These are phyloP conservation scores for Mycena vitilis DNA, from an alignment of 768 basidiomycete genomes.

Conservation along the genomic window DNA sequence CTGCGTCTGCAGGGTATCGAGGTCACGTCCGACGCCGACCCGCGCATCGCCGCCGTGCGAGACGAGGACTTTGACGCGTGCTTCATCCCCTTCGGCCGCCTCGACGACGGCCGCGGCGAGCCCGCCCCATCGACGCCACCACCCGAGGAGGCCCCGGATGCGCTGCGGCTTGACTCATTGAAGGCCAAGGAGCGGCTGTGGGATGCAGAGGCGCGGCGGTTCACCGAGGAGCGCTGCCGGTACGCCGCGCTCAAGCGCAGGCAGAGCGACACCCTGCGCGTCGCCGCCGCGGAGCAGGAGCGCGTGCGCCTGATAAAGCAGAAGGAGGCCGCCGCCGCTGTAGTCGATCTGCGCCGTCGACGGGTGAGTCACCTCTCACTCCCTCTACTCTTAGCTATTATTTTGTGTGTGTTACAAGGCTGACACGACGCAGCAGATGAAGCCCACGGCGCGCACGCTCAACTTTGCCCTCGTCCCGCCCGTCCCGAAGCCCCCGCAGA, in stretches of 20 bases:
- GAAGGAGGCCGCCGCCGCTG: slow-evolving; percentile 34
- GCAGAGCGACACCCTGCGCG: slow-evolving; percentile 12
- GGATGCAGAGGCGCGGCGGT: slow-evolving; percentile 33
- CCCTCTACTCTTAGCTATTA: not conserved
- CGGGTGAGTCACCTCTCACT: not conserved
- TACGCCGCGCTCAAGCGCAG: slow-evolving; percentile 3
- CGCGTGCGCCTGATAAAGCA: slow-evolving; percentile 29
- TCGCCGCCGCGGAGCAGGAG: slow-evolving; percentile 21
- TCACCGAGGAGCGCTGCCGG: slow-evolving; percentile 28
- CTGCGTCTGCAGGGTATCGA: slow-evolving; percentile 72
- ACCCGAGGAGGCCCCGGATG: not conserved
- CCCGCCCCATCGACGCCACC: not conserved
- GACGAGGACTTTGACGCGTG: slow-evolving; percentile 64
- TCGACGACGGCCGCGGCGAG: slow-evolving; percentile 39
- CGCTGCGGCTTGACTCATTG: slow-evolving; percentile 1
- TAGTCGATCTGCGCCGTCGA: slow-evolving; percentile 2
- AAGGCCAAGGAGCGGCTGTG: slow-evolving; percentile 27
- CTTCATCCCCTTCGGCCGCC: slow-evolving; percentile 56
- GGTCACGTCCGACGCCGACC: slow-evolving; percentile 68
- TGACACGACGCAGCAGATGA: slow-evolving; percentile 9
- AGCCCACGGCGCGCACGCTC: slow-evolving; percentile 32
- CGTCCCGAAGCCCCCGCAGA: slow-evolving; percentile 19
- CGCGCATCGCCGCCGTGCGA: slow-evolving; percentile 70
- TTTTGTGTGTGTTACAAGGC: too few species aligned
- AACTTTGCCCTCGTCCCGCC: slow-evolving; percentile 34